Evolutionary conservation across 2,329 filamentous ascomycete species (phyloP).

Genomic region (Lizonia empirigonia): DNA sequence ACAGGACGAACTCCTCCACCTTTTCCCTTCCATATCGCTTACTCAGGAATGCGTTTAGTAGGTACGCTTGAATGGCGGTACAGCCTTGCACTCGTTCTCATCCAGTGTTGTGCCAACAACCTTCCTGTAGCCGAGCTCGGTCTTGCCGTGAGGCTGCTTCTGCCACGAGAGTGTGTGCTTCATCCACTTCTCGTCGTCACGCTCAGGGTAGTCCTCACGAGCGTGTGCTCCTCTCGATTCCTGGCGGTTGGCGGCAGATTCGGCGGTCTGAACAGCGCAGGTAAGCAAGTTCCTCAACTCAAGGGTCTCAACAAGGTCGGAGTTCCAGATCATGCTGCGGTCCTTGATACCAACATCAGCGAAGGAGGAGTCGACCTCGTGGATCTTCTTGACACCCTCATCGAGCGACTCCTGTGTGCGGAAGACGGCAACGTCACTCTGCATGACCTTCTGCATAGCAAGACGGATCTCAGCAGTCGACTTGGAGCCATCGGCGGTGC

Average conservation of each 20-base stretch:
- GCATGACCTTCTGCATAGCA: constrained; percentile 98
- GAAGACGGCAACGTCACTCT: constrained; percentile 96
- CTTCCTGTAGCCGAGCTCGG: constrained; percentile 83
- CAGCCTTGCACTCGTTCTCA: constrained; percentile 92
- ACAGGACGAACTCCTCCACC: constrained; percentile 26
- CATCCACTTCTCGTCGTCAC: constrained; percentile 98
- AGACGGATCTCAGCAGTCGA: constrained; percentile 85
- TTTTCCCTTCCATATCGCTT: constrained; percentile 4
- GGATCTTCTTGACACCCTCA: constrained; percentile 88
- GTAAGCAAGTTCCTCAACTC: constrained; percentile 95
- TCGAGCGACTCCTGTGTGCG: constrained; percentile 91
- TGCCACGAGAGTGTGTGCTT: constrained; percentile 98
- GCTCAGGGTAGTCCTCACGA: constrained; percentile 93
- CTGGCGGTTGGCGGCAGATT: constrained; percentile 89
- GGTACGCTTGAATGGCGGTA: constrained; percentile 94
- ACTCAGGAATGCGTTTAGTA: constrained; percentile 62
- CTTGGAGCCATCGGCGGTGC: constrained; percentile 83
- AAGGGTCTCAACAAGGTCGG: constrained; percentile 92
- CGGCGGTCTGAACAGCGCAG: constrained; percentile 94
- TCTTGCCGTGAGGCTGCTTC: constrained; percentile 85
- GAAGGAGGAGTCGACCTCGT: constrained; percentile 80
- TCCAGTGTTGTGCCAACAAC: constrained; percentile 86
- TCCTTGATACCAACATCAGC: constrained; percentile 92
- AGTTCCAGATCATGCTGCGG: constrained; percentile 99
- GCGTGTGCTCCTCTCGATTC: constrained; percentile 97